Percentiles rank a stretch among this genome's conserved stretches.
Evolutionary conservation across 139 green algal species (phyloP).

Genomic region (Volvox reticuliferus): DNA sequence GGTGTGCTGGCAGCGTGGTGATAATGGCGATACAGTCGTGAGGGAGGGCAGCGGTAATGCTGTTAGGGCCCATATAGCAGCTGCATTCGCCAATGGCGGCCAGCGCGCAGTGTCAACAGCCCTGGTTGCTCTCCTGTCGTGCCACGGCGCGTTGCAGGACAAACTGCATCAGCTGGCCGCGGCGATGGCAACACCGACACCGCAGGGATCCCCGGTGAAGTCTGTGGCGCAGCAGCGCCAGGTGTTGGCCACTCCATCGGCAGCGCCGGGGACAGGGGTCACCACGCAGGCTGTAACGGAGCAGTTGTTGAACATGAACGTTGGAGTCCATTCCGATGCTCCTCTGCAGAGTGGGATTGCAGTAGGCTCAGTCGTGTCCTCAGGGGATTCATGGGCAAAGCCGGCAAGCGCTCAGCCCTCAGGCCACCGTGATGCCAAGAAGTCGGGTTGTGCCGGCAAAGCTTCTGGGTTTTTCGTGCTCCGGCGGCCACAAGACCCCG

Average conservation of each 20-base stretch:
- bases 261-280: neutral
- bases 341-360: neutral
- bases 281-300: neutral
- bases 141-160: conserved; percentile 3
- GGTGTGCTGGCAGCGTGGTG: neutral
- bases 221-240: neutral
- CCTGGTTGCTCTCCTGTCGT: neutral
- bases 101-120: neutral
- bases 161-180: neutral
- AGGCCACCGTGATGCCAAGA: too few species aligned
- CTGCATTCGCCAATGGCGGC: neutral
- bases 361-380: too few species aligned
- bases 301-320: too few species aligned
- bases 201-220: neutral
- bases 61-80: neutral
- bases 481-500: too few species aligned
- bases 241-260: neutral
- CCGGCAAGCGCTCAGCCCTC: too few species aligned
- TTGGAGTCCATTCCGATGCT: neutral
- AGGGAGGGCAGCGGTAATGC: neutral
- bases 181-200: neutral
- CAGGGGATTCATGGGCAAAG: too few species aligned
- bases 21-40: neutral
- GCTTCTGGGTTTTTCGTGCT: too few species aligned
- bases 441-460: too few species aligned